A percentile compares a stretch with the other conserved stretches of the same genome.
phyloP scores from a whole-genome alignment of 805 yeast species.

The Kluyveromyces nonfermentans region DNA sequence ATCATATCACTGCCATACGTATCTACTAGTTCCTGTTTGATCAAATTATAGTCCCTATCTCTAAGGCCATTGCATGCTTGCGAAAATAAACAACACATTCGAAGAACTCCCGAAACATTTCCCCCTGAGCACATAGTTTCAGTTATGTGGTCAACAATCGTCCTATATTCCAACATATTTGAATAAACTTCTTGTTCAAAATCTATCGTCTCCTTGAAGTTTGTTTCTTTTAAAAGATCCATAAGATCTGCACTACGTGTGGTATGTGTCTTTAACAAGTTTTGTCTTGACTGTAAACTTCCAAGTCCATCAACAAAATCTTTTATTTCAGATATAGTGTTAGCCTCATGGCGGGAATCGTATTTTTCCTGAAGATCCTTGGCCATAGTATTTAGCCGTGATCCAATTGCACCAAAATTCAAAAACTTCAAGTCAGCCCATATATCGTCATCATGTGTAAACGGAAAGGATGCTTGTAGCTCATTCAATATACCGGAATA shows the following conservation, averaged over 20 bases:
- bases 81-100: slow-evolving; percentile 49
- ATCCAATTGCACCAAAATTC: slow-evolving; percentile 77
- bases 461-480: slow-evolving; percentile 32
- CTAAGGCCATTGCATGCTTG: slow-evolving; percentile 60
- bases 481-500: slow-evolving; percentile 81
- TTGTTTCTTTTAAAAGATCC: slow-evolving; percentile 20
- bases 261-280: slow-evolving; percentile 63
- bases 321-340: slow-evolving; percentile 56
- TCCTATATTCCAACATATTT: slow-evolving; percentile 37
- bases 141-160: slow-evolving; percentile 32
- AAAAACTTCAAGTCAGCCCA: slow-evolving; percentile 43
- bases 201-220: slow-evolving; percentile 40
- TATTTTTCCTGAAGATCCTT: slow-evolving; percentile 59
- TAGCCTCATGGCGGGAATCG: slow-evolving; percentile 47
- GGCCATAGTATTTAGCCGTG: slow-evolving; percentile 60
- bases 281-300: slow-evolving; percentile 57
- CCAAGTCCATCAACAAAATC: slow-evolving; percentile 63
- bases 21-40: slow-evolving; percentile 49
- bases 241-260: slow-evolving; percentile 59
- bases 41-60: slow-evolving; percentile 47
- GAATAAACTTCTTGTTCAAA: slow-evolving; percentile 65
- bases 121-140: slow-evolving; percentile 40
- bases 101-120: slow-evolving; percentile 35
- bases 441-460: slow-evolving; percentile 17
- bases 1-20: slow-evolving; percentile 48